These are phyloP conservation scores for Rhinocladiella similis DNA, from an alignment of 2,329 filamentous ascomycete genomes.

Conservation along the genomic window DNA sequence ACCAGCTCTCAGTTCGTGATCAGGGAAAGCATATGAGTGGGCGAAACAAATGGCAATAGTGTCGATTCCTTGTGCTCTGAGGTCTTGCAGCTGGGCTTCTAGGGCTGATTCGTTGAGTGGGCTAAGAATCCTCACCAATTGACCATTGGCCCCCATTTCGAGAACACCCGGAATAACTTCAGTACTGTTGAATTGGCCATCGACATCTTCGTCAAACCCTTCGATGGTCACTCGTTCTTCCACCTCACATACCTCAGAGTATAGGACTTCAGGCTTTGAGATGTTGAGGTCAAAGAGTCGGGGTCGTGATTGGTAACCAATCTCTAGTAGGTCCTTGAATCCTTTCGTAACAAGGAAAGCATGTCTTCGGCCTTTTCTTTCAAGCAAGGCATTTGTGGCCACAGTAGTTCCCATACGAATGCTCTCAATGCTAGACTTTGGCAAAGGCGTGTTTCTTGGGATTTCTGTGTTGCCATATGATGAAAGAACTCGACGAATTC, in stretches of 20 bases:
- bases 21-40: slow-evolving; percentile 86
- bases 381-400: slow-evolving; percentile 82
- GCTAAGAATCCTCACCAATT: slow-evolving; percentile 50
- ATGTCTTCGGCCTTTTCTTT: slow-evolving; percentile 84
- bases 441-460: slow-evolving; percentile 8
- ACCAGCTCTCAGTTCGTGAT: slow-evolving; percentile 78
- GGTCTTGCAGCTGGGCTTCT: slow-evolving; percentile 63
- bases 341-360: slow-evolving; percentile 84
- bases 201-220: slow-evolving; percentile 49
- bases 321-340: slow-evolving; percentile 81
- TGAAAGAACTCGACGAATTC: slow-evolving; percentile 70
- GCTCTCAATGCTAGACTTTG: background rate
- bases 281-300: slow-evolving; percentile 93
- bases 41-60: slow-evolving; percentile 39
- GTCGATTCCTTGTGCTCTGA: slow-evolving; percentile 4
- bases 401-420: slow-evolving; percentile 79
- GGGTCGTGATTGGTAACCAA: slow-evolving; percentile 87
- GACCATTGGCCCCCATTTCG: slow-evolving; percentile 21
- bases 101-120: slow-evolving; percentile 57
- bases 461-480: slow-evolving; percentile 19
- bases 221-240: slow-evolving; percentile 22
- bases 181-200: too few species aligned
- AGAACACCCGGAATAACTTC: too few species aligned
- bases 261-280: slow-evolving; percentile 71
- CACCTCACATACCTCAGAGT: slow-evolving; percentile 30